These are phyloP conservation scores for Eucalyptus shirleyi DNA, from an alignment of 345 rosid genomes.

Conservation along the genomic window DNA sequence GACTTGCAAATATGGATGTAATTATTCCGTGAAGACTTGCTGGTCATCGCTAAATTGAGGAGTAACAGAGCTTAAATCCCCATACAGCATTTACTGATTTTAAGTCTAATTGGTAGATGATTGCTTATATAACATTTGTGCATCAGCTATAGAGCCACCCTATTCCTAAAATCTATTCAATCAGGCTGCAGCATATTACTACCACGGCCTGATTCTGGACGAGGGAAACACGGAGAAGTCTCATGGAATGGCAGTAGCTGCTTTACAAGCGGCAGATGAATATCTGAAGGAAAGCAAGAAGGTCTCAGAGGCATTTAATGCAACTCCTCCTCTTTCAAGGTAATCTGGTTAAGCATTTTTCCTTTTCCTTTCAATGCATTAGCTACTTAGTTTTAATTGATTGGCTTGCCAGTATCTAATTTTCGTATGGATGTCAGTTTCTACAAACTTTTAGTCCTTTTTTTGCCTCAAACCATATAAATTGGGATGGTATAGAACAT, in stretches of 20 bases:
- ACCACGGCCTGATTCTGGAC: slow-evolving; percentile 95
- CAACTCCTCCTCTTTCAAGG: slow-evolving; percentile 77
- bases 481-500: background rate
- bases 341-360: slow-evolving; percentile 4
- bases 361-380: background rate
- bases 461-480: background rate
- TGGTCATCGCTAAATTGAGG: background rate
- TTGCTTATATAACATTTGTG: background rate
- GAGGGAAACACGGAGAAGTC: slow-evolving; percentile 96
- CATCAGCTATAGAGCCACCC: background rate
- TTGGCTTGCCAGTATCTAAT: background rate
- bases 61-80: background rate
- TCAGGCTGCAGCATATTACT: slow-evolving; percentile 98
- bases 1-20: background rate
- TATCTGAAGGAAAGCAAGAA: slow-evolving; percentile 77
- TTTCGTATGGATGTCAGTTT: background rate
- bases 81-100: background rate
- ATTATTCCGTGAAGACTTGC: background rate
- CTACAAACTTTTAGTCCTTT: background rate
- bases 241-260: slow-evolving; percentile 96
- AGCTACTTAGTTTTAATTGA: background rate
- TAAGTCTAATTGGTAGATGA: background rate
- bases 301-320: slow-evolving; percentile 67
- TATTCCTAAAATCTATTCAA: background rate
- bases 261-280: slow-evolving; percentile 93